phyloP scores from a whole-genome alignment of 2,329 filamentous ascomycete species.

The Cladosporium sphaerospermum region DNA sequence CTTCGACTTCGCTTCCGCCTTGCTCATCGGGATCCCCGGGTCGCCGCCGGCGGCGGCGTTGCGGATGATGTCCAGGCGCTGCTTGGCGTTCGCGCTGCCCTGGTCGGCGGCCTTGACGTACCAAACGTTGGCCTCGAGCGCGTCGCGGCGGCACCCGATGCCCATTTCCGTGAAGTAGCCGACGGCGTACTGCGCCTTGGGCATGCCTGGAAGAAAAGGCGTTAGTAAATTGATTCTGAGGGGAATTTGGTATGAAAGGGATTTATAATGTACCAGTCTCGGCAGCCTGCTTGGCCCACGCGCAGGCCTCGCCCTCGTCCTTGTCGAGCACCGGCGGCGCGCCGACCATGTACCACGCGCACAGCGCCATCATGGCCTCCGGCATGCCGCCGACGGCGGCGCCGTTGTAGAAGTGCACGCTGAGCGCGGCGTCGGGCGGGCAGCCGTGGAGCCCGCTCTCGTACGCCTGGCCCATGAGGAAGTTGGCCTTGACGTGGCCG shows the following conservation, averaged over 20 bases:
- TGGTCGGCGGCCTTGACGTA: conserved; percentile 93
- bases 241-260: background rate
- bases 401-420: conserved; percentile 94
- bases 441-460: conserved; percentile 86
- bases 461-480: conserved; percentile 90
- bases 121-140: conserved; percentile 97
- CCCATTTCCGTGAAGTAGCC: conserved; percentile 99
- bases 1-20: conserved; percentile 26
- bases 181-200: conserved; percentile 81
- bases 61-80: conserved; percentile 78
- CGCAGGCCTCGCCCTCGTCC: conserved; percentile 92
- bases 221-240: too few species aligned
- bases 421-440: conserved; percentile 83
- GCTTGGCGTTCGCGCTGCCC: conserved; percentile 83
- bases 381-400: conserved; percentile 80
- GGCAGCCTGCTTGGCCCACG: conserved; percentile 86
- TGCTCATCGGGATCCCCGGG: conserved; percentile 37
- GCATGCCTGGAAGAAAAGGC: conserved; percentile 43
- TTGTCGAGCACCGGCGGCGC: conserved; percentile 88
- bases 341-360: conserved; percentile 97
- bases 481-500: conserved; percentile 79
- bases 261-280: conserved; percentile 60
- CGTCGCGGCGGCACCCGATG: conserved; percentile 87
- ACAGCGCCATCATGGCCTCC: conserved; percentile 93
- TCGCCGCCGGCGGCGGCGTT: conserved; percentile 62